Evolutionary conservation across 2,329 filamentous ascomycete species (phyloP), one percentile per base, ranked within the genome.

Genomic region (Exophiala xenobiotica): DNA sequence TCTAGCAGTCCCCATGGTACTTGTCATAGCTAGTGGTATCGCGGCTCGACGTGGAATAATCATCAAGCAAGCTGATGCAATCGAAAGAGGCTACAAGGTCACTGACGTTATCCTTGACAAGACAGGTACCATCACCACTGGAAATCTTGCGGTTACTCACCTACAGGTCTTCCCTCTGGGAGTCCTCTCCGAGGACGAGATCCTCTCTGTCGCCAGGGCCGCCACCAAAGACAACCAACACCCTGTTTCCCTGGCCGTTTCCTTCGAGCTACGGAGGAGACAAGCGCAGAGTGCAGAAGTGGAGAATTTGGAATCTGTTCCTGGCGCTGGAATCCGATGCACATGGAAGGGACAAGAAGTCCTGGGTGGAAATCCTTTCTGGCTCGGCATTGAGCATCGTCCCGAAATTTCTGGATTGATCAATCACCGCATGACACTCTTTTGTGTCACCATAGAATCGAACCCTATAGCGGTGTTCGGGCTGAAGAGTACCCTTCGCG

Each of bases 71-170:
- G 79, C 83, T 0, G 74, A 81, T 37, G 77, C 76, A 2, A 80
- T 88, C 16, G 86, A 90, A 63, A 67, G 78, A 0, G 82, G 80
- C 0, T 71, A 78, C 47, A 83, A 79, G 52, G 71, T 79, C 0
- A 77, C 81, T 0, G 81, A 90, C 59, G 78, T 90, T 2, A 76
- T 92, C 0, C 86, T 92, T 58, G 87, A 91, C 72, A 92, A 91
- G 68, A 92, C 88, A 0, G 87, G 87, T 0, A 91, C 87, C 0
- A 65, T 91, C 6, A 91, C 87, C 0, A 65, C 72, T 18, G 3
- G 3, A 31, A 4, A 9, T 9, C 27, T 31, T 9, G 27, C 11
- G 8, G 8, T 31, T 4, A 9, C 14, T 4, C 84, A 82, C 0
- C 73, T 76, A n/a, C 65, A 78, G 1, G 54, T 61, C 0, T 72